Evolutionary conservation across 202 grass and related monocot species (phyloP).

Genomic region (Bolboschoenoplectus hybrid): DNA sequence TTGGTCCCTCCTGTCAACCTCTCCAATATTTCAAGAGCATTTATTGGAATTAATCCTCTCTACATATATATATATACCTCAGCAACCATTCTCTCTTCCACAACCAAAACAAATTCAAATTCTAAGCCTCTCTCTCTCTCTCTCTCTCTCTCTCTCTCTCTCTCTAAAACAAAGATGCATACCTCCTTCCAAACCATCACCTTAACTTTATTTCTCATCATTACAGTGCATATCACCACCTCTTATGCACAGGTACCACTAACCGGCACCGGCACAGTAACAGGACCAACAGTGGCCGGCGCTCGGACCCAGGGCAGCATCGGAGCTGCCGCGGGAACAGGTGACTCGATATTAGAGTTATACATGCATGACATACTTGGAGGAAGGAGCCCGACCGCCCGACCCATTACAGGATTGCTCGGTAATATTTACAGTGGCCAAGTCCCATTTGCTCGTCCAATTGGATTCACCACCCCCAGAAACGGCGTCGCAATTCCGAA

Average conservation of each 20-base stretch:
- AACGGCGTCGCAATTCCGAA: conserved; percentile 69
- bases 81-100: conserved; percentile 15
- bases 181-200: conserved; percentile 20
- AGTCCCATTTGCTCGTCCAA: conserved; percentile 70
- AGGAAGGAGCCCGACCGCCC: conserved; percentile 65
- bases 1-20: conserved; percentile 28
- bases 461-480: conserved; percentile 54
- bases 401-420: conserved; percentile 67
- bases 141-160: background rate
- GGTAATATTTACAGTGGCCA: conserved; percentile 73
- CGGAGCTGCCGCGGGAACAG: conserved; percentile 17
- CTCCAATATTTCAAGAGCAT: conserved; percentile 34
- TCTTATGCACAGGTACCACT: conserved; percentile 56
- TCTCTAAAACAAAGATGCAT: conserved; percentile 40
- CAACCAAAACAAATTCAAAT: conserved; percentile 15
- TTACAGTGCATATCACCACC: conserved; percentile 38
- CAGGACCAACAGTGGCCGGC: conserved; percentile 44
- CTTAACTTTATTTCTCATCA: conserved; percentile 41
- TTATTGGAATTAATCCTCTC: conserved; percentile 35
- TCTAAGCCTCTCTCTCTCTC: conserved; percentile 2
- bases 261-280: conserved; percentile 29
- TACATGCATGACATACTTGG: conserved; percentile 77
- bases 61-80: conserved; percentile 31
- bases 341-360: conserved; percentile 53
- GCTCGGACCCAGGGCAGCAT: conserved; percentile 23